Conservation (phyloP, 148 eudicot genomes). For the Salicornia ramosissima region DNA sequence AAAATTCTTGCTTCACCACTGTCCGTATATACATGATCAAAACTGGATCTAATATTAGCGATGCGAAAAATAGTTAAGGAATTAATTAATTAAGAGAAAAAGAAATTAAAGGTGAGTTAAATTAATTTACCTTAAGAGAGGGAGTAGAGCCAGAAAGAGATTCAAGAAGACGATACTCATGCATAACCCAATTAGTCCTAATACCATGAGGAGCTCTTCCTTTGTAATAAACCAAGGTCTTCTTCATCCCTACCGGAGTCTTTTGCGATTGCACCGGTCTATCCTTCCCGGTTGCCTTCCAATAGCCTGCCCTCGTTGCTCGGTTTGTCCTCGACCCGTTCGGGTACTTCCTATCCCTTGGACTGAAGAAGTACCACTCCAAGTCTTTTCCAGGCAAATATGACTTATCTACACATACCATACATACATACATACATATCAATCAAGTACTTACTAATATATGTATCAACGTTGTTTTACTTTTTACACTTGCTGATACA, state of each 20-base stretch:
- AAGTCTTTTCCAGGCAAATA: conserved; percentile 42
- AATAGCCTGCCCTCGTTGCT: conserved; percentile 39
- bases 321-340: conserved; percentile 47
- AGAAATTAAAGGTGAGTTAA: neutral
- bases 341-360: conserved; percentile 44
- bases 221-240: conserved; percentile 43
- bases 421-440: too few relatives aligned
- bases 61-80: too few relatives aligned
- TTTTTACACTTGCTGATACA: too few relatives aligned
- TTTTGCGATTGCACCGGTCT: conserved; percentile 34
- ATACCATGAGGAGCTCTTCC: conserved; percentile 47
- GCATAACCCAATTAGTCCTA: conserved; percentile 47
- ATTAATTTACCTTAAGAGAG: conserved; percentile 32
- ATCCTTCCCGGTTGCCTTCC: conserved; percentile 49
- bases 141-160: conserved; percentile 33
- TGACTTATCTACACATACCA: conserved; percentile 8
- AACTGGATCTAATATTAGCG: too few relatives aligned
- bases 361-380: conserved; percentile 51
- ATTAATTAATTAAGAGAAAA: too few relatives aligned
- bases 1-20: neutral
- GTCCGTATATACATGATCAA: neutral
- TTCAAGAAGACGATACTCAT: conserved; percentile 41
- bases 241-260: conserved; percentile 39
- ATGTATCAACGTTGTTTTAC: too few relatives aligned
- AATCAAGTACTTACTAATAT: too few relatives aligned